A percentile compares a stretch with the other conserved stretches of the same genome.
Evolutionary conservation across 1,284 basidiomycete genomes (phyloP).

Genomic region (Ustilago esculenta): DNA sequence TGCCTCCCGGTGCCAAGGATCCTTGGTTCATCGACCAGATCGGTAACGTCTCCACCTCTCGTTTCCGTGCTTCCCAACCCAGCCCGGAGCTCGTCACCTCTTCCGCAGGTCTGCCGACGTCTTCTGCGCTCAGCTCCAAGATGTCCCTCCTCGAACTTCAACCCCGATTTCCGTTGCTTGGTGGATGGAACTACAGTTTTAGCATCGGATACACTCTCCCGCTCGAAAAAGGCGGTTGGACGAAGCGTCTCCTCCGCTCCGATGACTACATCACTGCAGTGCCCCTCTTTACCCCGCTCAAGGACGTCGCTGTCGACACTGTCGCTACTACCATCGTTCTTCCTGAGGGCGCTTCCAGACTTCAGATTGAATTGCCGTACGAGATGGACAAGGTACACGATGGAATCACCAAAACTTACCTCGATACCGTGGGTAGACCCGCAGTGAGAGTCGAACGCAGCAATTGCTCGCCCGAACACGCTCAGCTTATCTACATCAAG

Average conservation of each 20-base stretch:
- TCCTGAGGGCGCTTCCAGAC: slow-evolving; percentile 90
- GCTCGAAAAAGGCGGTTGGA: slow-evolving; percentile 67
- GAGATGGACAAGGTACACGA: slow-evolving; percentile 74
- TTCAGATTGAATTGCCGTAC: slow-evolving; percentile 79
- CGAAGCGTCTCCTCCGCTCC: slow-evolving; percentile 69
- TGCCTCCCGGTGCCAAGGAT: slow-evolving; percentile 32
- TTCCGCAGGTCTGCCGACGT: not conserved
- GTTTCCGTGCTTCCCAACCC: slow-evolving; percentile 74
- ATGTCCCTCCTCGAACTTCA: slow-evolving; percentile 76
- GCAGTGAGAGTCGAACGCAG: slow-evolving; percentile 78
- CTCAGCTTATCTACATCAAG: slow-evolving; percentile 44
- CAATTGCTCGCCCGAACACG: slow-evolving; percentile 26
- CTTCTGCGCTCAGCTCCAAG: slow-evolving; percentile 4
- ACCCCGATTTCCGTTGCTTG: slow-evolving; percentile 91
- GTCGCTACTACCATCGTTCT: slow-evolving; percentile 82
- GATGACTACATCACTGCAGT: slow-evolving; percentile 76
- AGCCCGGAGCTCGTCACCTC: slow-evolving; percentile 15
- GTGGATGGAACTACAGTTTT: slow-evolving; percentile 97
- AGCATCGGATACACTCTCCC: slow-evolving; percentile 88
- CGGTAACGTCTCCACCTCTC: slow-evolving; percentile 96
- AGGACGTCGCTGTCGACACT: slow-evolving; percentile 82
- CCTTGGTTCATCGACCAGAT: slow-evolving; percentile 69
- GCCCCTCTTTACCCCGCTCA: slow-evolving; percentile 84
- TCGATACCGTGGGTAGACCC: slow-evolving; percentile 91
- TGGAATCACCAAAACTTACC: slow-evolving; percentile 81